A percentile compares a stretch with the other conserved stretches of the same genome.
These are phyloP conservation scores for Cutaneotrichosporon mucoides DNA, from an alignment of 1,284 basidiomycete genomes.

Conservation along the genomic window DNA sequence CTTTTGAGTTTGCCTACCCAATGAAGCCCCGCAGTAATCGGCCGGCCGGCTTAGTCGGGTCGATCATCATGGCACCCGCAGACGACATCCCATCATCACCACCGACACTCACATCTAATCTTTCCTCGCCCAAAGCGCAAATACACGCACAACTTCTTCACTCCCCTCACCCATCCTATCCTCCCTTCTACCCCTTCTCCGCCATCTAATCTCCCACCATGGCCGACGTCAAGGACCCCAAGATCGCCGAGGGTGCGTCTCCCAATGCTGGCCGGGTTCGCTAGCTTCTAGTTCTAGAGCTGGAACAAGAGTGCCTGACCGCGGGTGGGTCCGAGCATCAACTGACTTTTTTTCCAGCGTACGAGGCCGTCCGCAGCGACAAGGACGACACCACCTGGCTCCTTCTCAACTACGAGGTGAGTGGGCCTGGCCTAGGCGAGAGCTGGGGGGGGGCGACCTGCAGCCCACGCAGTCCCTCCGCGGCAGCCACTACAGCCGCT, in stretches of 20 bases:
- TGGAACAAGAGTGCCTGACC: not conserved
- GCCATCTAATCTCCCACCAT: conserved; percentile 50
- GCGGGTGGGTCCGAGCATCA: not conserved
- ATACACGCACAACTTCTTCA: not conserved
- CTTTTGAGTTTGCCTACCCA: too few species aligned
- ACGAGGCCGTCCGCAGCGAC: conserved; percentile 74
- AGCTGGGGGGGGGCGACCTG: too few species aligned
- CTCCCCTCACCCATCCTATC: not conserved
- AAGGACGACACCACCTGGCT: conserved; percentile 81
- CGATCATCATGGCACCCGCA: too few species aligned
- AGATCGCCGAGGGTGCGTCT: conserved; percentile 67
- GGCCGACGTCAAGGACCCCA: conserved; percentile 76
- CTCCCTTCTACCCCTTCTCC: not conserved
- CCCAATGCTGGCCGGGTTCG: too few species aligned
- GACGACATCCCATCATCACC: too few species aligned
- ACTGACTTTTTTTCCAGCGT: conserved; percentile 56
- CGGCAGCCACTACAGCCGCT: too few species aligned
- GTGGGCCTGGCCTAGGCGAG: conserved; percentile 15
- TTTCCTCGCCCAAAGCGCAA: not conserved
- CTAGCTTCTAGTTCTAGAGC: too few species aligned
- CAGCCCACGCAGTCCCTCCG: too few species aligned
- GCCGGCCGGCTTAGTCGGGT: too few species aligned
- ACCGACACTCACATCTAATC: too few species aligned
- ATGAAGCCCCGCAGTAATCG: too few species aligned
- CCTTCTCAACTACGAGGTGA: conserved; percentile 76